Evolutionary conservation across 2,329 filamentous ascomycete genomes (phyloP), one percentile per base, ranked within the genome.

Genomic region (Xylariaceae sp.): DNA sequence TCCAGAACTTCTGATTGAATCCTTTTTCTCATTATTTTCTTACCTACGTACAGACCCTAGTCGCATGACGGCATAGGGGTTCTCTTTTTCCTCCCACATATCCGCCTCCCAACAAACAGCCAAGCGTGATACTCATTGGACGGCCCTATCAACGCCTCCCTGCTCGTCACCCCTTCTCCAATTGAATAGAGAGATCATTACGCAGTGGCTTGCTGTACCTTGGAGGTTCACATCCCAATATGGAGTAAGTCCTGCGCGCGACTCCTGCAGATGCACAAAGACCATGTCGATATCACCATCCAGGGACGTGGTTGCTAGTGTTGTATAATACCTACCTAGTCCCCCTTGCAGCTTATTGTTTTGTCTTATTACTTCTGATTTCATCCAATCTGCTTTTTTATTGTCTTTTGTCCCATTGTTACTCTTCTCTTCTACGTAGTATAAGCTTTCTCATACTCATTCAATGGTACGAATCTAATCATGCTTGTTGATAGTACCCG

Each of bases 201-300:
- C 48, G 37, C 33, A 34, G 50, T 47, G 50, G 50, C 50, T 37
- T 48, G 37, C 40, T 34, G 37, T 34, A 32, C 23, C 42, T 25
- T 37, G 22, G 48, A 37, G 19, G 22, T 48, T 45, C 52, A 42
- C 45, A 50, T 25, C 52, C 49, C 44, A 48, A 44, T 41, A 53
- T 53, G 52, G 52, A 55, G 52, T 55, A 53, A 55, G 52, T 55
- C n/a, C n/a, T n/a, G n/a, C n/a, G n/a, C n/a, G n/a, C n/a, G n/a
- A n/a, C n/a, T n/a, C n/a, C n/a, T n/a, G n/a, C n/a, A n/a, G n/a
- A n/a, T 32, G 32, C 34, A 42, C 16, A 33, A 22, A 19, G 34
- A 29, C 22, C 11, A 23, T 37, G 44, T 10, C 20, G 21, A 19
- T 21, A 22, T 19, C 27, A 25, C n/a, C 19, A 21, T 25, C 38